phyloP scores from a whole-genome alignment of 768 basidiomycete genomes.

The Suillus tomentosus region DNA sequence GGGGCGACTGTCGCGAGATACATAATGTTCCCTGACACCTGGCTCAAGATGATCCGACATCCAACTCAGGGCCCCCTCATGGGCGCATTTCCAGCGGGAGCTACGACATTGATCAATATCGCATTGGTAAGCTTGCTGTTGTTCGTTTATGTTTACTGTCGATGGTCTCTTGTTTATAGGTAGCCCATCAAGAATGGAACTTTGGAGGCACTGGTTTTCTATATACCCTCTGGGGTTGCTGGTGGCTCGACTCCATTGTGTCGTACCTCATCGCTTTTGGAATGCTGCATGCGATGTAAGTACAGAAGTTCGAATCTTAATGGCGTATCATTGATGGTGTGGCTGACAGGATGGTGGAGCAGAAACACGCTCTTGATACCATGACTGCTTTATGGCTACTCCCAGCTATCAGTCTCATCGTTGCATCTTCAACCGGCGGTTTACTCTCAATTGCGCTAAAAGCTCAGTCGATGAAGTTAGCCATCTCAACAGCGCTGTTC shows the following conservation, averaged over 20 bases:
- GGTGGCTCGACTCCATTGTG: slow-evolving; percentile 49
- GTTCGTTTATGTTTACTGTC: not conserved
- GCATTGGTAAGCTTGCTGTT: slow-evolving; percentile 32
- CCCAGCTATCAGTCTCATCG: slow-evolving; percentile 53
- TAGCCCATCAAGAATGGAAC: slow-evolving; percentile 37
- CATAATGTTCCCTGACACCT: slow-evolving; percentile 41
- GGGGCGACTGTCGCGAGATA: slow-evolving; percentile 42
- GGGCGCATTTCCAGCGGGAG: slow-evolving; percentile 47
- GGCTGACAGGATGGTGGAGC: slow-evolving; percentile 42
- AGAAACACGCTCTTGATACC: slow-evolving; percentile 41
- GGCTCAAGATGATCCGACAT: slow-evolving; percentile 48
- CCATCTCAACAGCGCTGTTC: slow-evolving; percentile 44
- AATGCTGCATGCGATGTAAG: slow-evolving; percentile 50
- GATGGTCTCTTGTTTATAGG: slow-evolving; percentile 13
- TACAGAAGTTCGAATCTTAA: not conserved
- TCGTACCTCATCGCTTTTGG: slow-evolving; percentile 49
- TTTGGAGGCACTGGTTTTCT: slow-evolving; percentile 40
- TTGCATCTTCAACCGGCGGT: slow-evolving; percentile 53
- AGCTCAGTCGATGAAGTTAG: slow-evolving; percentile 37
- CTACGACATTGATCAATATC: slow-evolving; percentile 45
- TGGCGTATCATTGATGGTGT: not conserved
- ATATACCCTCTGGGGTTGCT: slow-evolving; percentile 48
- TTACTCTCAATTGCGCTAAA: slow-evolving; percentile 43
- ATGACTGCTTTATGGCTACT: slow-evolving; percentile 52
- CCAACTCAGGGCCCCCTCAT: slow-evolving; percentile 48